Percentiles rank a stretch among this genome's conserved stretches.
These are phyloP conservation scores for Teunomyces panamensis DNA, from an alignment of 805 yeast genomes.

Conservation along the genomic window DNA sequence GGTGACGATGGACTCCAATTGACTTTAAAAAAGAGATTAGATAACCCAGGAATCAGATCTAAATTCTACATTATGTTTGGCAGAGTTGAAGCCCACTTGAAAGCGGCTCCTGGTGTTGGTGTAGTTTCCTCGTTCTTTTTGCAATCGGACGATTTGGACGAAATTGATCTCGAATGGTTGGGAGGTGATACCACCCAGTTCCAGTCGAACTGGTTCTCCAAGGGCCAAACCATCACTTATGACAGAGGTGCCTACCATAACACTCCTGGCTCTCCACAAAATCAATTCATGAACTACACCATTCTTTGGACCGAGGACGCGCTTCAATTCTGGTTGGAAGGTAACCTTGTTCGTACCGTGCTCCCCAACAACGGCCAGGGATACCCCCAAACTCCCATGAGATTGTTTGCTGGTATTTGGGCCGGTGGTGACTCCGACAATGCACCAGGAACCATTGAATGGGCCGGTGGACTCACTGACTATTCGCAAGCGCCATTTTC, in stretches of 20 bases:
- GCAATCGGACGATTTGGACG: constrained; percentile 83
- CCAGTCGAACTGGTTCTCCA: constrained; percentile 77
- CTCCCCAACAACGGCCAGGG: constrained; percentile 54
- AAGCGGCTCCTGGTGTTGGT: constrained; percentile 78
- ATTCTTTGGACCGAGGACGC: constrained; percentile 76
- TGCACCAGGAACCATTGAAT: constrained; percentile 65
- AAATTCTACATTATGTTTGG: constrained; percentile 89
- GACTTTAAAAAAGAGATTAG: constrained; percentile 58
- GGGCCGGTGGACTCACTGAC: constrained; percentile 81
- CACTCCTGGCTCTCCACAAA: constrained; percentile 52
- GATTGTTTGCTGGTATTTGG: constrained; percentile 66
- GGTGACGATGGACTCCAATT: constrained; percentile 55
- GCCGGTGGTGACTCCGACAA: constrained; percentile 77
- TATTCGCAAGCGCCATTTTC: constrained; percentile 64
- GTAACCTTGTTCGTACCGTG: constrained; percentile 63
- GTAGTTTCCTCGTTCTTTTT: constrained; percentile 77
- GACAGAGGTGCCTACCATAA: constrained; percentile 75
- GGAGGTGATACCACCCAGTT: constrained; percentile 76
- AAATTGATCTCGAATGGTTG: constrained; percentile 83
- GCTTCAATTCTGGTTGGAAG: constrained; percentile 73
- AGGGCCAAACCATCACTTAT: constrained; percentile 74
- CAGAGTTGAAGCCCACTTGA: constrained; percentile 64
- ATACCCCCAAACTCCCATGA: constrained; percentile 92
- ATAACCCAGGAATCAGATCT: constrained; percentile 76
- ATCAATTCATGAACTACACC: constrained; percentile 70